Conservation (phyloP, 23 red algal species). For the Agarophyton chilense region DNA sequence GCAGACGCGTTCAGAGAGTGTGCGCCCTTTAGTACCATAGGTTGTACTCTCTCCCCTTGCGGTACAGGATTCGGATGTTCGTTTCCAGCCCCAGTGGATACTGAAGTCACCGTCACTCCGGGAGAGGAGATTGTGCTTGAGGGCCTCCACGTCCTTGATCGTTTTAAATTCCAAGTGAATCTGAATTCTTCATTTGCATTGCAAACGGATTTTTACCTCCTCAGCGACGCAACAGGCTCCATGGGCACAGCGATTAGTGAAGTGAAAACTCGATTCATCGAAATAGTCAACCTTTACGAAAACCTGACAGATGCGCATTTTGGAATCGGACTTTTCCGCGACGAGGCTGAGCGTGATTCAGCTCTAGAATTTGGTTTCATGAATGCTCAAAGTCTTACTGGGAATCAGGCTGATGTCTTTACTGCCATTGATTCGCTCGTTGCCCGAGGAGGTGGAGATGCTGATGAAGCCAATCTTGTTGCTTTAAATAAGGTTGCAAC, state of each 20-base stretch:
- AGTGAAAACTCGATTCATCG: neutral
- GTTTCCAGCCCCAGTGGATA: neutral
- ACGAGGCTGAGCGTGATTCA: conserved; percentile 32
- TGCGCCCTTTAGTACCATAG: neutral
- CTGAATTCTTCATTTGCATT: neutral
- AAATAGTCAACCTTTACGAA: conserved; percentile 34
- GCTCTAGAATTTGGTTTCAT: conserved; percentile 34
- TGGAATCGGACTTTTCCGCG: conserved; percentile 58
- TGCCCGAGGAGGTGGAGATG: conserved; percentile 24
- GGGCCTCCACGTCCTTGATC: neutral
- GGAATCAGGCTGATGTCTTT: neutral
- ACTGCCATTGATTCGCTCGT: conserved; percentile 31
- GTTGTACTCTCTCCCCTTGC: neutral
- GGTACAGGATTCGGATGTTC: conserved; percentile 5
- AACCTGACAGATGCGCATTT: conserved; percentile 24
- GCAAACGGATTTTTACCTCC: conserved; percentile 18
- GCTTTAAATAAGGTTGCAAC: conserved; percentile 58
- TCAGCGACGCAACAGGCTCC: conserved; percentile 12
- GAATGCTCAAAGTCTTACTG: conserved; percentile 43
- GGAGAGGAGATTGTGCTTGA: conserved; percentile 34
- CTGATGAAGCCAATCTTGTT: conserved; percentile 50
- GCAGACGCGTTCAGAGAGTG: neutral
- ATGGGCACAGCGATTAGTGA: neutral
- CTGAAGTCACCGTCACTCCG: neutral
- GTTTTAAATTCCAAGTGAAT: conserved; percentile 10